Evolutionary conservation across 129 eudicot species (phyloP).

Genomic region (Cynara cardunculus): DNA sequence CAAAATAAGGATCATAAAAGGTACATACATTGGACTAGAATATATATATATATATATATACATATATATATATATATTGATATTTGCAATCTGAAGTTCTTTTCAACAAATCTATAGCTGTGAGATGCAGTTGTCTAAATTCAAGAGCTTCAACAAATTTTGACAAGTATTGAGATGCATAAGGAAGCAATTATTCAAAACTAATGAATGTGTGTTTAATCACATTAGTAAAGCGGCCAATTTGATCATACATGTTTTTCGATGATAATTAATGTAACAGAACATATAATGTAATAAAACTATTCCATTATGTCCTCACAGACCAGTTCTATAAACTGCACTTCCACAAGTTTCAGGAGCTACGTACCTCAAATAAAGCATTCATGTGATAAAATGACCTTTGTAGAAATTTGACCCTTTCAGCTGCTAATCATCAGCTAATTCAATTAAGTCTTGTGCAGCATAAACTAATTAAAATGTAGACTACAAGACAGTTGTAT

Average conservation of each 20-base stretch:
- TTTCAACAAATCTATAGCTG: background rate
- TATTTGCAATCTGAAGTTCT: background rate
- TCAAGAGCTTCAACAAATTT: background rate
- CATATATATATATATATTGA: no score
- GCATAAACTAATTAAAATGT: conserved; percentile 21
- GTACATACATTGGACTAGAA: background rate
- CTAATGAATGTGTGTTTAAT: background rate
- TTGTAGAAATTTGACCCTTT: conserved; percentile 7
- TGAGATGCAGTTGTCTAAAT: background rate
- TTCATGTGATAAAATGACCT: conserved; percentile 1
- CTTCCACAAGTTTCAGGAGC: no score
- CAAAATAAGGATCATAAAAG: background rate
- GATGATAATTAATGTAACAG: background rate
- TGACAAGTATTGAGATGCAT: background rate
- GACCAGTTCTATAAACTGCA: background rate
- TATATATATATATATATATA: no score
- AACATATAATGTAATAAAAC: background rate
- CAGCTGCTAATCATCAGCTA: conserved; percentile 1
- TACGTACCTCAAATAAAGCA: conserved; percentile 7
- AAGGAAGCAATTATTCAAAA: background rate
- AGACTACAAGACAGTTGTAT: conserved; percentile 47
- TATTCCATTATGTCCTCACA: background rate
- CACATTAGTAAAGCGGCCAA: background rate
- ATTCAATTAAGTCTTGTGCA: conserved; percentile 16
- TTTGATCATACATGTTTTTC: background rate